Evolutionary conservation across 192 early-diverging fungal genomes (phyloP).

Genomic region (Podila epigama): DNA sequence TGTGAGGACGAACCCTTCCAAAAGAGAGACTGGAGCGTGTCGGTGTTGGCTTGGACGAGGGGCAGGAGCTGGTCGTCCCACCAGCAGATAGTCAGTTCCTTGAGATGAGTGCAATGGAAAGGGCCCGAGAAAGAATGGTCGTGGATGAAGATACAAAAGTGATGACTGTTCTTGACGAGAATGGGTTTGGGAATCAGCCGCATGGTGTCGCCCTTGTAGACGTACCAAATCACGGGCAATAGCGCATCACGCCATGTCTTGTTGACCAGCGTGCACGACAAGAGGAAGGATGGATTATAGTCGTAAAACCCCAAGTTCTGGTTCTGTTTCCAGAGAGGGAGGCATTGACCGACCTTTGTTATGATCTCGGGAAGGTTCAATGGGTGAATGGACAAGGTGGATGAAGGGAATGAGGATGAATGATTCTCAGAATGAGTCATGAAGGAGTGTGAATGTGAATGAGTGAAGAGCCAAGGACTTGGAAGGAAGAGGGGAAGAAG

Average conservation of each 20-base stretch:
- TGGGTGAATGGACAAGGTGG: conserved; percentile 4
- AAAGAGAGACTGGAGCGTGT: conserved; percentile 13
- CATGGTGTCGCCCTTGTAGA: conserved; percentile 32
- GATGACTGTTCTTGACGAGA: conserved; percentile 25
- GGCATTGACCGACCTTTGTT: conserved; percentile 19
- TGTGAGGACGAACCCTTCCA: conserved; percentile 21
- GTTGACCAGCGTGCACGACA: conserved; percentile 20
- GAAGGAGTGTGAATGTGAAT: not conserved
- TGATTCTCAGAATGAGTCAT: not conserved
- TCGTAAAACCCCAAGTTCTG: conserved; percentile 29
- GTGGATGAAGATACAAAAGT: conserved; percentile 24
- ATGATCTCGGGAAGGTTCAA: conserved; percentile 43
- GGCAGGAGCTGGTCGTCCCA: conserved; percentile 17
- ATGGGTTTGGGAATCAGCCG: conserved; percentile 18
- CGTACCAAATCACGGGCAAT: conserved; percentile 33
- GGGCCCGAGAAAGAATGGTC: conserved; percentile 21
- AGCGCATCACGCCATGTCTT: conserved; percentile 36
- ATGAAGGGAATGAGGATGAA: not conserved
- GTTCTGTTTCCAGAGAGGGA: conserved; percentile 40
- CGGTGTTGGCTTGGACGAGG: conserved; percentile 16
- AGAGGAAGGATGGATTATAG: conserved; percentile 20
- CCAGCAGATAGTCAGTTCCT: conserved; percentile 25
- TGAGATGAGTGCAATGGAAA: conserved; percentile 13
- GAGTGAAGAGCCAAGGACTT: not conserved
- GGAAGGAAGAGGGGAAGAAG: not conserved